phyloP scores from a whole-genome alignment of 2,329 filamentous ascomycete genomes.

The Diaporthe sp. region DNA sequence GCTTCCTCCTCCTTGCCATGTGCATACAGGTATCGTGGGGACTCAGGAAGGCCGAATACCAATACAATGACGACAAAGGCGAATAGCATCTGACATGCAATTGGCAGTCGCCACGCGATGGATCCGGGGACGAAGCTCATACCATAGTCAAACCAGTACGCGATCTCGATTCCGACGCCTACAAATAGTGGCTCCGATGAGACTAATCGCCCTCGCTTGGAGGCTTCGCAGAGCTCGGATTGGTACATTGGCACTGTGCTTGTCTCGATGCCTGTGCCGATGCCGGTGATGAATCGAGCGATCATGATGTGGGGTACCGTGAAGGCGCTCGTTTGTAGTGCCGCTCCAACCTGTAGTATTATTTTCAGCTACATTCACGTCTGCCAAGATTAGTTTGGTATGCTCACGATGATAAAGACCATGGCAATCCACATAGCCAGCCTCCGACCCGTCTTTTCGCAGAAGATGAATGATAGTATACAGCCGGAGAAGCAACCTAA shows the following conservation, averaged over 20 bases:
- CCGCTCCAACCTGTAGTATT: constrained; percentile 44
- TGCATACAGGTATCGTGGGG: constrained; percentile 49
- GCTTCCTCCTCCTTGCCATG: constrained; percentile 49
- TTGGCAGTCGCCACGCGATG: constrained; percentile 51
- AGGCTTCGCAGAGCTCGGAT: constrained; percentile 58
- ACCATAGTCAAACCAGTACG: constrained; percentile 52
- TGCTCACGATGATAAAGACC: constrained; percentile 46
- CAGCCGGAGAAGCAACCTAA: constrained; percentile 57
- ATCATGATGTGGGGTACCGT: constrained; percentile 57
- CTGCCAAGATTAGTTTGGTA: background rate
- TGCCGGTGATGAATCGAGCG: constrained; percentile 53
- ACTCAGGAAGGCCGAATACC: constrained; percentile 49
- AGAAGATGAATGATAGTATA: constrained; percentile 44
- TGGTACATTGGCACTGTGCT: constrained; percentile 58
- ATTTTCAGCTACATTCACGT: background rate
- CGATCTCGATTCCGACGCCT: constrained; percentile 47
- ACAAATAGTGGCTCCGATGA: constrained; percentile 53
- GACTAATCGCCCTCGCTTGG: constrained; percentile 59
- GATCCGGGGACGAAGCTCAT: constrained; percentile 48
- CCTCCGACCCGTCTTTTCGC: constrained; percentile 44
- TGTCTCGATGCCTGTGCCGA: constrained; percentile 49
- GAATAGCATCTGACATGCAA: constrained; percentile 52
- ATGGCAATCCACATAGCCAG: constrained; percentile 47
- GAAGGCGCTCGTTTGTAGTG: constrained; percentile 50
- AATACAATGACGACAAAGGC: constrained; percentile 46